phyloP scores from a whole-genome alignment of 75 land plant genomes.

The Pseudotsuga menziesii region DNA sequence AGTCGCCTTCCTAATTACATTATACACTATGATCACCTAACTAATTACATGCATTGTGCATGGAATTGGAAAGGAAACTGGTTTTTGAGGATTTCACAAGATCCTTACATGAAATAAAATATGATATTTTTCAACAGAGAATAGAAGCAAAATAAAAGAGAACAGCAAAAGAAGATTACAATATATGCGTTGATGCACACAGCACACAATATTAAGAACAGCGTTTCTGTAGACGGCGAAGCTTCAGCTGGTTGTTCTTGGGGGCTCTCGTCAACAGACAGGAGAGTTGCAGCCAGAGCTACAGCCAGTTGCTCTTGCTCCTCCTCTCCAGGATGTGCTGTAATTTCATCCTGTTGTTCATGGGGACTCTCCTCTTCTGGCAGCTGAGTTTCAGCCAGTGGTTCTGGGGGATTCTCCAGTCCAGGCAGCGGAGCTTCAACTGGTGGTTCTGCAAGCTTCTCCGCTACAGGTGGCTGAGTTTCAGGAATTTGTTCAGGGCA shows the following conservation, averaged over 20 bases:
- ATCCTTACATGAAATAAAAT: too few relatives aligned
- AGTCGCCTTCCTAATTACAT: too few relatives aligned
- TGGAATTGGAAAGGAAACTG: rapidly evolving
- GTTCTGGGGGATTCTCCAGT: neutral
- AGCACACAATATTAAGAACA: too few relatives aligned
- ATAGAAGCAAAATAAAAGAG: too few relatives aligned
- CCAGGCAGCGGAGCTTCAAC: neutral
- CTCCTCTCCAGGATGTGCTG: neutral
- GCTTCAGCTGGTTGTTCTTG: too few relatives aligned
- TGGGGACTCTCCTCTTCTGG: neutral
- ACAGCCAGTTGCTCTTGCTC: neutral
- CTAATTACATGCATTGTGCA: too few relatives aligned
- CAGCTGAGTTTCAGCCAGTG: neutral
- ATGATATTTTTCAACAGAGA: too few relatives aligned
- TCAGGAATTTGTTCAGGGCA: neutral
- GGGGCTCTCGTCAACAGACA: too few relatives aligned
- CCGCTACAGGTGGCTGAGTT: conserved; percentile 4
- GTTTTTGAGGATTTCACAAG: too few relatives aligned
- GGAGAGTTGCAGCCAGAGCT: neutral
- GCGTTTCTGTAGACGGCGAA: neutral
- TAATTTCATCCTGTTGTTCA: conserved; percentile 8
- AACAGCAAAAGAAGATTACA: too few relatives aligned
- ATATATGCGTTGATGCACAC: too few relatives aligned
- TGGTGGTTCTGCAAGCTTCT: conserved; percentile 8
- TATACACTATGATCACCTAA: too few relatives aligned